Evolutionary conservation across 371 early-diverging fungal species (phyloP), one percentile per base, ranked within the genome.

Genomic region (Blakeslea trispora): DNA sequence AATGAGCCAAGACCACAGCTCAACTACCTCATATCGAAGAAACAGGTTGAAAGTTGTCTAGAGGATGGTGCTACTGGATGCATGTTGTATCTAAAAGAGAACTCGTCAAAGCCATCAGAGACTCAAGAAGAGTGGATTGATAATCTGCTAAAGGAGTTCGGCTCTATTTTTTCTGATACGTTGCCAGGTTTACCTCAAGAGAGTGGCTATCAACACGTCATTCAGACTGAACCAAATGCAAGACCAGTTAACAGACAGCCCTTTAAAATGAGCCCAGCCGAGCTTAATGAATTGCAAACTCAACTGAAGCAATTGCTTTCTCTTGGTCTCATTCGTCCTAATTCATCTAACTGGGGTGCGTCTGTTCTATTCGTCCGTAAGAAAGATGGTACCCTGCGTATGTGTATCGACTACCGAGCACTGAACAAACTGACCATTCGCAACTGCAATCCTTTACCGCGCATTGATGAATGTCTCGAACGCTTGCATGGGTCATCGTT

Each of bases 361-460:
- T 80, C 82, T 2, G 53, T 72, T 8, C 45, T 81, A 17, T 73
- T 82, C 46, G 70, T 74, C 0, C 57, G 56, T 34, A 81, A 86
- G 60, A 69, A 71, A 21, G 68, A 78, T 18, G 77, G 72, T 0
- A 47, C 42, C 14, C 44, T 51, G 9, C 63, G 79, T 1, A 43
- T 80, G 13, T 68, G 62, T 13, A 57, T 80, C 0, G 49, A 63
- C 35, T 63, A 57, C 37, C 28, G 71, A 22, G 52, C 58, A 32
- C 53, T 83, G 22, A 83, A 81, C 48, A 45, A 57, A 0, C 53
- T 75, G 5, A 84, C 81, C 7, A 59, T 71, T 14, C 66, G 67
- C 24, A 71, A 83, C 46, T 45, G 63, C 0, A 64, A 76, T 49
- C 74, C 73, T 1, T 18, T 81, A 18, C 78, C 76, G 5, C 13